Evolutionary conservation across 2,329 filamentous ascomycete genomes (phyloP).

Genomic region (Fusarium algeriense): DNA sequence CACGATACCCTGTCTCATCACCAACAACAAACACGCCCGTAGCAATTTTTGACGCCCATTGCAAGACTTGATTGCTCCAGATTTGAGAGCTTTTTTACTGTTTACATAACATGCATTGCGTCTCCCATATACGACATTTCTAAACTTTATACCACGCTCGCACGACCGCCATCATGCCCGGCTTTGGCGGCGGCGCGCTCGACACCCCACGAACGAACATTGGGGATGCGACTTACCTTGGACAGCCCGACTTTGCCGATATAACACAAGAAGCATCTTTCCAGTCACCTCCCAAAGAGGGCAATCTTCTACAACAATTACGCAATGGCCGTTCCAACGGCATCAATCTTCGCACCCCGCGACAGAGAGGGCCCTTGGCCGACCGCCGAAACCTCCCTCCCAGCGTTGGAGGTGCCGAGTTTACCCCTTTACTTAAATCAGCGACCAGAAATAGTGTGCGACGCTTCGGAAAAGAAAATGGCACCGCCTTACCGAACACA

Average conservation of each 20-base stretch:
- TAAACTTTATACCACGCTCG: conserved; percentile 34
- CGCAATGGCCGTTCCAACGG: conserved; percentile 72
- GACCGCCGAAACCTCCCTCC: conserved; percentile 78
- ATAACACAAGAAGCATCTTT: conserved; percentile 91
- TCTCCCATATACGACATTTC: conserved; percentile 30
- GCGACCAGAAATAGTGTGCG: conserved; percentile 79
- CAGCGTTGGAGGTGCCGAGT: conserved; percentile 78
- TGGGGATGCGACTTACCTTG: conserved; percentile 86
- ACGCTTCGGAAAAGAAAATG: conserved; percentile 73
- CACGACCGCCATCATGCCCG: conserved; percentile 66
- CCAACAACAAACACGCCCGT: conserved; percentile 38
- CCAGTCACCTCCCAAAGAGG: conserved; percentile 77
- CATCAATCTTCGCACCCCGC: conserved; percentile 78
- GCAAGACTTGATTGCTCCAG: conserved; percentile 6
- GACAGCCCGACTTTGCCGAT: conserved; percentile 77
- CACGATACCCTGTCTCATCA: conserved; percentile 32
- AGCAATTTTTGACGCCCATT: conserved; percentile 15
- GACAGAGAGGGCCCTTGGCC: conserved; percentile 75
- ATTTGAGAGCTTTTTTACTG: background rate
- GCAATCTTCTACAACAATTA: conserved; percentile 79
- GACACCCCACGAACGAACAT: conserved; percentile 89
- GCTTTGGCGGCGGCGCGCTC: conserved; percentile 71
- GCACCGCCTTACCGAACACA: conserved; percentile 70
- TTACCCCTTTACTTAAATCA: conserved; percentile 92
- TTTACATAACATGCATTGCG: conserved; percentile 39